Evolutionary conservation across 2,329 filamentous ascomycete genomes (phyloP), one percentile per base, ranked within the genome.

Genomic region (Leptodontidium sp.): DNA sequence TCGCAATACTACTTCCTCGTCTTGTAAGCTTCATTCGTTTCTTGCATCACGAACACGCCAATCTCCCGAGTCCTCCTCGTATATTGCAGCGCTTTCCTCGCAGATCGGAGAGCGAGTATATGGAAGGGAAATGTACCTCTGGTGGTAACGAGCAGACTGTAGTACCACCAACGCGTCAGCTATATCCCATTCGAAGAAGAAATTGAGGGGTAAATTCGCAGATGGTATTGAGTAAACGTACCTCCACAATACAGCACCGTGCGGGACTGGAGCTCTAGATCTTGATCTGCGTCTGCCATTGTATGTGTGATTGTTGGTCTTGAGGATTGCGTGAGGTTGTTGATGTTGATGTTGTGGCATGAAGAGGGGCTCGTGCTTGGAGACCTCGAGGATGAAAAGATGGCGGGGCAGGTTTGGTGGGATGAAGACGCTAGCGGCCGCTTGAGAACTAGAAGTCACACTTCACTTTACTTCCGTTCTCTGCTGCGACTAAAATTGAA

Each of bases 1-100:
- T 99, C 96, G 85, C 96, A 99, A 84, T 98, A 99, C 96, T 98
- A 83, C 74, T 81, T 77, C 67, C 71, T 68, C 71, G 29, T 67
- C 61, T 71, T 21, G 61, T 75, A 53, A 76, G 73, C 59, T 58
- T 64, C 32, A 24, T 59, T 26, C n/a, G 7, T 9, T 32, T 12
- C 32, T 11, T 43, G 11, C 7, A 32, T 26, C 5, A 17, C 7
- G n/a, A 2, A n/a, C 38, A 35, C 24, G 4, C 38, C 12, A 24
- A 9, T 62, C 14, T 21, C 43, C 38, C 32, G 24, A 45, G n/a
- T n/a, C 32, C 1, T 12, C 2, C 15, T 35, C 59, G 45, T 21
- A 62, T 32, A 21, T 4, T 2, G 2, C 15, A 47, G 2, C 35
- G 21, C 26, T n/a, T 1, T 1, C 1, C 43, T 21, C 29, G 32